Percentiles rank a stretch among this genome's conserved stretches.
Evolutionary conservation across 768 basidiomycete species (phyloP).

Genomic region (Lepiota venenata): DNA sequence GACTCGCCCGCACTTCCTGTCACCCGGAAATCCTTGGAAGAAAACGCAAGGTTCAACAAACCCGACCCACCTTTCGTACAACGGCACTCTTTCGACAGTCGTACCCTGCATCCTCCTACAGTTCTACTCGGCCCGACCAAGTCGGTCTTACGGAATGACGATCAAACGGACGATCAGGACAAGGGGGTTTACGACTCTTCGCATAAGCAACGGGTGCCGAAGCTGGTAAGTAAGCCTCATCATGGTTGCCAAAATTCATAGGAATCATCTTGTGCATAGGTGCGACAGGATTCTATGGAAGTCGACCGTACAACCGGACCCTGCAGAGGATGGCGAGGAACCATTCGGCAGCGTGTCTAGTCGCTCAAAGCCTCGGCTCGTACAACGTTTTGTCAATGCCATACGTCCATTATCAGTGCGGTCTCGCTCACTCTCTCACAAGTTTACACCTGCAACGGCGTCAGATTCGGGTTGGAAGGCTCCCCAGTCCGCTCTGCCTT

Average conservation of each 20-base stretch:
- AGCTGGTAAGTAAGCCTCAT: slow-evolving; percentile 57
- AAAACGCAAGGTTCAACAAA: slow-evolving; percentile 16
- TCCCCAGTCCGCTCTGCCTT: neutral
- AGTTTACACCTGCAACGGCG: neutral
- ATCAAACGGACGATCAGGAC: slow-evolving; percentile 36
- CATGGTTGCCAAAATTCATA: neutral
- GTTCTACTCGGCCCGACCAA: slow-evolving; percentile 31
- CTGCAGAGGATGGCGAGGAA: slow-evolving; percentile 31
- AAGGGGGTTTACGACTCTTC: slow-evolving; percentile 80
- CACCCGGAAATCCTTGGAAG: slow-evolving; percentile 14
- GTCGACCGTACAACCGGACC: slow-evolving; percentile 53
- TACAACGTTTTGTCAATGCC: slow-evolving; percentile 34
- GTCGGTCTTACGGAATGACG: slow-evolving; percentile 28
- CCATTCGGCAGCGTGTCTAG: slow-evolving; percentile 13
- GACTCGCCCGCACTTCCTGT: slow-evolving; percentile 7
- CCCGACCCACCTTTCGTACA: neutral
- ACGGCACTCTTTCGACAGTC: slow-evolving; percentile 11
- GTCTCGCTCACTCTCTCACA: slow-evolving; percentile 1
- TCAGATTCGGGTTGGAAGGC: neutral
- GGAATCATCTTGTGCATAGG: slow-evolving; percentile 34
- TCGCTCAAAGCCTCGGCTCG: slow-evolving; percentile 16
- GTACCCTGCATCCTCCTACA: slow-evolving; percentile 18
- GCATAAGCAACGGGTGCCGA: slow-evolving; percentile 75
- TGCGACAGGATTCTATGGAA: slow-evolving; percentile 87
- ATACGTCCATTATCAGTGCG: slow-evolving; percentile 21